phyloP scores from a whole-genome alignment of 306 rosid genomes.

The Castanea sativa region DNA sequence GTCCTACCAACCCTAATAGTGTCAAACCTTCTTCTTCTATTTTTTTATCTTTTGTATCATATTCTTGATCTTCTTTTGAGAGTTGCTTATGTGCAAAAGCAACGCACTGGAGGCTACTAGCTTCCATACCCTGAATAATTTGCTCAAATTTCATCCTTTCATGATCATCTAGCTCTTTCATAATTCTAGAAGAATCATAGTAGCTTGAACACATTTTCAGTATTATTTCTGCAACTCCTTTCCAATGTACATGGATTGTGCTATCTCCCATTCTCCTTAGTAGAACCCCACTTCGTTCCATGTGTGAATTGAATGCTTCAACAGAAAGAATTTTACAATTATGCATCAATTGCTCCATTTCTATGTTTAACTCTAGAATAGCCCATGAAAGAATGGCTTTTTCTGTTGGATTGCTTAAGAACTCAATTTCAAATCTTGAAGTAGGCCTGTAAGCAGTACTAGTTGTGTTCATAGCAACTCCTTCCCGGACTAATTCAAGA shows the following conservation, averaged over 20 bases:
- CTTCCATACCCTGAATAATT: slow-evolving; percentile 37
- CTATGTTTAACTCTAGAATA: slow-evolving; percentile 18
- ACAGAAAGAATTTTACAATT: slow-evolving; percentile 9
- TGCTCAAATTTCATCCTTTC: slow-evolving; percentile 13
- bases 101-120: slow-evolving; percentile 37
- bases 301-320: slow-evolving; percentile 34
- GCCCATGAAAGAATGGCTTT: slow-evolving; percentile 43
- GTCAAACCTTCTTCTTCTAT: slow-evolving; percentile 17
- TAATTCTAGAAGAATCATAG: slow-evolving; percentile 25
- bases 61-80: not conserved
- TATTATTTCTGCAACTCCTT: slow-evolving; percentile 34
- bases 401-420: slow-evolving; percentile 35
- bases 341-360: slow-evolving; percentile 7
- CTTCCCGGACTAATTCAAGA: slow-evolving; percentile 26
- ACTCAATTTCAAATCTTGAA: slow-evolving; percentile 13
- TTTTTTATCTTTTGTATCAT: not conserved
- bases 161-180: slow-evolving; percentile 11
- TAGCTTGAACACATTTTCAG: slow-evolving; percentile 34
- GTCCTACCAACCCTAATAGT: slow-evolving; percentile 28
- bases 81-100: slow-evolving; percentile 36
- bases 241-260: slow-evolving; percentile 32
- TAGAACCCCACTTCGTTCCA: slow-evolving; percentile 33
- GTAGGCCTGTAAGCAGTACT: slow-evolving; percentile 20
- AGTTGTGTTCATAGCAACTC: slow-evolving; percentile 30
- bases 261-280: slow-evolving; percentile 14